phyloP scores from a whole-genome alignment of 202 grass and related monocot species.

The Bolboschoenoplectus hybrid region DNA sequence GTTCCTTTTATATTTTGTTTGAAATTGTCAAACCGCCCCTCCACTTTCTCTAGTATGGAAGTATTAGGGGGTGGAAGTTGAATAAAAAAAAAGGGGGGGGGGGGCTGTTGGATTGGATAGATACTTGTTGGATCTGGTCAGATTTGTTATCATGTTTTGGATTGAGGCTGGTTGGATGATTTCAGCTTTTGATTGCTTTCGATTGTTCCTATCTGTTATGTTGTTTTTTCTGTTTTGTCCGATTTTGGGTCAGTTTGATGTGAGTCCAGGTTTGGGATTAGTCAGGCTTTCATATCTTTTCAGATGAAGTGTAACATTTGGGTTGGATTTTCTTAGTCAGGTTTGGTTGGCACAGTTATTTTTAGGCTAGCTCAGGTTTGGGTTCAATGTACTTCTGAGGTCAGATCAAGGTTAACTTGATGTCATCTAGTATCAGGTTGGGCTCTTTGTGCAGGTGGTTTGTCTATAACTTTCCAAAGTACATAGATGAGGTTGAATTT shows the following conservation, averaged over 20 bases:
- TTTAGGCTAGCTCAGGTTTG: background rate
- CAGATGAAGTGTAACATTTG: background rate
- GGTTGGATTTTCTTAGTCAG: background rate
- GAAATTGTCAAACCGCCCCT: background rate
- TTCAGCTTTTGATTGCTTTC: background rate
- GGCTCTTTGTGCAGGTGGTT: background rate
- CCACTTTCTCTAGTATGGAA: background rate
- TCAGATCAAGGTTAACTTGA: background rate
- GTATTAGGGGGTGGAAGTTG: no score
- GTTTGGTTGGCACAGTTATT: background rate
- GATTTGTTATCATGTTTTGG: background rate
- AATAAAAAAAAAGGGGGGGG: background rate
- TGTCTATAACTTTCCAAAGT: background rate
- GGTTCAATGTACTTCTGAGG: background rate
- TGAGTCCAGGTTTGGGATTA: no score
- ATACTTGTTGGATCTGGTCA: background rate
- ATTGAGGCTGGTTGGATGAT: background rate
- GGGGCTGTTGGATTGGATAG: background rate
- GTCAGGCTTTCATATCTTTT: background rate
- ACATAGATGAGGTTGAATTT: background rate
- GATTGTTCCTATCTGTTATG: background rate
- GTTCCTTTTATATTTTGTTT: background rate
- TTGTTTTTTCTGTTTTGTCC: background rate
- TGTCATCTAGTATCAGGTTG: background rate
- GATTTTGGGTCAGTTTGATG: background rate